These are phyloP conservation scores for Globisporangium nagaii DNA, from an alignment of 352 stramenopile species.

Conservation along the genomic window DNA sequence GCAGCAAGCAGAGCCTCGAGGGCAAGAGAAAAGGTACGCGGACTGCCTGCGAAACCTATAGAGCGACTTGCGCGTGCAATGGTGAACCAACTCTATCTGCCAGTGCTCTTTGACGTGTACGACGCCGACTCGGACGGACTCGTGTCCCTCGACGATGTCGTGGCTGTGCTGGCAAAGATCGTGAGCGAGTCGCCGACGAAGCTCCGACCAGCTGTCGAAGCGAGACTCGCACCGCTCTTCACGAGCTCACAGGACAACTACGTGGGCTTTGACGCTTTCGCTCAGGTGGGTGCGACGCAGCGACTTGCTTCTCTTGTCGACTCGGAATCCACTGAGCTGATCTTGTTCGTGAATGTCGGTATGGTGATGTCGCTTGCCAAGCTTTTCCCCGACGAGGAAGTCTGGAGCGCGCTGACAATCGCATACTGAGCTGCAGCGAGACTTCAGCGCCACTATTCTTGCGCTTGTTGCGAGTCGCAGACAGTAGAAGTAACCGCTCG, in stretches of 20 bases:
- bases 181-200: neutral
- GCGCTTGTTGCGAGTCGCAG: neutral
- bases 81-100: too few species aligned
- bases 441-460: neutral
- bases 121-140: slow-evolving; percentile 25
- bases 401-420: slow-evolving; percentile 11
- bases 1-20: slow-evolving; percentile 25
- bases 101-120: slow-evolving; percentile 42
- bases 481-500: neutral
- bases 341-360: too few species aligned
- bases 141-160: slow-evolving; percentile 26
- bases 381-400: slow-evolving; percentile 17
- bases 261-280: slow-evolving; percentile 13
- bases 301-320: too few species aligned
- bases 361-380: neutral
- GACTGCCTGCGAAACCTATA: neutral
- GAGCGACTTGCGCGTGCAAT: neutral
- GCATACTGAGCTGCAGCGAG: slow-evolving; percentile 13
- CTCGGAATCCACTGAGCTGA: too few species aligned
- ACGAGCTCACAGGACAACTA: too few species aligned
- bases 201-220: slow-evolving; percentile 8
- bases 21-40: slow-evolving; percentile 27
- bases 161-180: slow-evolving; percentile 16
- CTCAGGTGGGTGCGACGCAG: slow-evolving; percentile 17
- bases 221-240: slow-evolving; percentile 9